A percentile compares a stretch with the other conserved stretches of the same genome.
phyloP scores from a whole-genome alignment of 2,329 filamentous ascomycete genomes.

The Cladosporium sphaerospermum region DNA sequence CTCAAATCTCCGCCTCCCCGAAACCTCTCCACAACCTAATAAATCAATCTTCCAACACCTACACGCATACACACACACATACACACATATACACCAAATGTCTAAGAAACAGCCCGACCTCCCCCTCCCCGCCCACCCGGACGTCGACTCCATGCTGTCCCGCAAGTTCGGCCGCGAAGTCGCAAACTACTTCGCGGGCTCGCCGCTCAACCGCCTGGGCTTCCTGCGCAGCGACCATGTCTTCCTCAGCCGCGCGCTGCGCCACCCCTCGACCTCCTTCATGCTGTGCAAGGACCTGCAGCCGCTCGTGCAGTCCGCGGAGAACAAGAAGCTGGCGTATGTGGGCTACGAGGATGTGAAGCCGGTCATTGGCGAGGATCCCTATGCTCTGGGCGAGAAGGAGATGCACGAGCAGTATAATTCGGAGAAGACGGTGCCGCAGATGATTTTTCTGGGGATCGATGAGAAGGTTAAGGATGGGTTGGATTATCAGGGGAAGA shows the following conservation, averaged over 20 bases:
- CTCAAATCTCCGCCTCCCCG: background rate
- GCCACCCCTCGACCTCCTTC: conserved; percentile 62
- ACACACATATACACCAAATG: background rate
- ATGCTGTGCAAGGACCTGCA: conserved; percentile 73
- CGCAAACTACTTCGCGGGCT: conserved; percentile 76
- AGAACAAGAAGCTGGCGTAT: conserved; percentile 53
- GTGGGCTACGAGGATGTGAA: conserved; percentile 63
- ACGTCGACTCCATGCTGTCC: conserved; percentile 63
- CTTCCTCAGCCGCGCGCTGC: conserved; percentile 65
- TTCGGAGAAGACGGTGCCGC: conserved; percentile 59
- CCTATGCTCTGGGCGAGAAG: conserved; percentile 66
- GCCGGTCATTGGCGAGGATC: conserved; percentile 62
- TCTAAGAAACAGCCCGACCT: conserved; percentile 37
- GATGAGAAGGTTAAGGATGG: conserved; percentile 57
- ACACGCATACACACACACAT: background rate
- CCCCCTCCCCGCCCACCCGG: conserved; percentile 52
- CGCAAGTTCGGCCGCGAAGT: conserved; percentile 73
- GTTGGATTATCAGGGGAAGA: conserved; percentile 57
- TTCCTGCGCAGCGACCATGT: conserved; percentile 65
- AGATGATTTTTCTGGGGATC: conserved; percentile 79
- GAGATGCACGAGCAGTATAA: conserved; percentile 68
- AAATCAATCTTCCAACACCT: background rate
- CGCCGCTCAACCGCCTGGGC: conserved; percentile 69
- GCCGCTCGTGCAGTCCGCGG: conserved; percentile 50
- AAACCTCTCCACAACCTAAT: background rate